phyloP scores from a whole-genome alignment of 306 rosid genomes.

The Quercus cerris region DNA sequence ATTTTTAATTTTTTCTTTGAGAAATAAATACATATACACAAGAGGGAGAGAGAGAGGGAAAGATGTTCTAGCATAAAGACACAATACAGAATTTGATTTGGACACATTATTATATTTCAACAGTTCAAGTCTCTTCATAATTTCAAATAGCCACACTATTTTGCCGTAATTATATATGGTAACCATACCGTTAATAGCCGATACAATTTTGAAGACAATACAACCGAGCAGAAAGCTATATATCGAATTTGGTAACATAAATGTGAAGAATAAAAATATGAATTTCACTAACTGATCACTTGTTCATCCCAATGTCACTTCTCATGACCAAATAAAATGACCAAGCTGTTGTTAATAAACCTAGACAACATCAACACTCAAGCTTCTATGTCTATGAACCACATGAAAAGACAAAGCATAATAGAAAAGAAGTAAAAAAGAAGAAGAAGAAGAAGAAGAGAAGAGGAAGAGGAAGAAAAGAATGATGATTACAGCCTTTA shows the following conservation, averaged over 20 bases:
- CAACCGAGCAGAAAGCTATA: no score
- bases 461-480: constrained; percentile 9
- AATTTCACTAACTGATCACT: background rate
- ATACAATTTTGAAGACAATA: no score
- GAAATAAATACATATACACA: no score
- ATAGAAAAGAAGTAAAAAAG: background rate
- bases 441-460: background rate
- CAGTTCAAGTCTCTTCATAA: no score
- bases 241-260: background rate
- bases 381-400: constrained; percentile 10
- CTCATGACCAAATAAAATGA: background rate
- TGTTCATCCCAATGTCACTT: background rate
- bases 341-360: background rate
- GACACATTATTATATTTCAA: no score
- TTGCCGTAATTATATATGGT: no score
- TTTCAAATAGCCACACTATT: no score
- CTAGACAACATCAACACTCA: constrained; percentile 13
- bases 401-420: background rate
- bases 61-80: accelerated
- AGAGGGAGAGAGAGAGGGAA: no score
- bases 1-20: no score
- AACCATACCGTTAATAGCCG: no score
- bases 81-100: no score
- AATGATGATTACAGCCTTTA: background rate
- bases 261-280: background rate